Base-by-base conservation (phyloP, 208 protist species). In the Trypanosoma boissoni region DNA sequence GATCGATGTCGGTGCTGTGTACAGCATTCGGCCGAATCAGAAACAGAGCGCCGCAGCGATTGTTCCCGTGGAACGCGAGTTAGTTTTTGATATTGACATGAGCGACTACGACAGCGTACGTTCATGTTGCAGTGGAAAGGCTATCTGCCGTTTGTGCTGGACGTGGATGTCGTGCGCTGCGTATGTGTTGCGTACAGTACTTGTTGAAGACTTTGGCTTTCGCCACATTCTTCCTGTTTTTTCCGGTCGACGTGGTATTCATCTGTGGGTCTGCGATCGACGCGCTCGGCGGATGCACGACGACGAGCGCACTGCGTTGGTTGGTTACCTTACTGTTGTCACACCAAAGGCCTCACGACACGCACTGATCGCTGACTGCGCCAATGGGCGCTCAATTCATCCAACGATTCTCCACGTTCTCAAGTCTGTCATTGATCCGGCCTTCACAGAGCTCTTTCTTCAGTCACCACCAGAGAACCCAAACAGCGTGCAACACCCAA, bases 61-160 rank as follows among this genome's bases (percentile, higher is more conserved):
- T 29, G 59, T 80, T 7, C 78, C 94, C 2, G 52, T 89, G 5
- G 84, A 98, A 73, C 96, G 96, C 14, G 98, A 99, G 74, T 83
- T 99, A 1, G 95, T 99, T 4, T 99, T 99, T 64, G 99, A 99
- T 94, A 99, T 99, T 68, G 99, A 99, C 81, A 98, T 99, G 81
- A 97, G 95, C 36, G 99, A 99, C 76, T 99, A 99, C 82, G 97
- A 99, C 76, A 96, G 98, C 26, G 90, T 99, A 3, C 89, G 98
- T 10, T 94, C 86, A 0, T 99, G 98, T 72, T 99, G 97, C 73
- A 72, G 49, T 10, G 93, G 78, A n/a, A 96, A 96, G 37, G 83
- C 86, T 43, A 97, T 99, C 20, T 99, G 98, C 73, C 7, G 48
- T 20, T 85, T 91, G 49, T 99, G 99, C 84, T 99, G 98, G 98